phyloP scores from a whole-genome alignment of 2,329 filamentous ascomycete genomes.

The Claviceps sorghi region DNA sequence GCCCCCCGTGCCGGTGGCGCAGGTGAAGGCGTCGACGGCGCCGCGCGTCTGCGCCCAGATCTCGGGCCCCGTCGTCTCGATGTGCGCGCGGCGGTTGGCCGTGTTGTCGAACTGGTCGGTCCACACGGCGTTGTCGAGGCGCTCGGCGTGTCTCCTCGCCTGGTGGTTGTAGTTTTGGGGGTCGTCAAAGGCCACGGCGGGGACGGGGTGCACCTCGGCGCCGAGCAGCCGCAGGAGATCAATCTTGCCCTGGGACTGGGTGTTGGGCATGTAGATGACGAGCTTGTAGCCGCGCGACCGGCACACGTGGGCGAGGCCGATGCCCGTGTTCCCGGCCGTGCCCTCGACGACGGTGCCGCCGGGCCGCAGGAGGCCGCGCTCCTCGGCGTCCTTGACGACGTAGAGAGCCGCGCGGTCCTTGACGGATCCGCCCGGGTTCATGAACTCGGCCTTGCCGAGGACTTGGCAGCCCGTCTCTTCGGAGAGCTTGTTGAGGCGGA shows the following conservation, averaged over 20 bases:
- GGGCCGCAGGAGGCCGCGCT: conserved; percentile 63
- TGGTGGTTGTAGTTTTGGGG: conserved; percentile 97
- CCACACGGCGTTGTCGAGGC: conserved; percentile 81
- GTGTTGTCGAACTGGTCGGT: conserved; percentile 98
- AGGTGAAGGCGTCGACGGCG: conserved; percentile 84
- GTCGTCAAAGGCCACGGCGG: conserved; percentile 89
- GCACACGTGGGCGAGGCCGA: conserved; percentile 93
- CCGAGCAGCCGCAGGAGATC: conserved; percentile 81
- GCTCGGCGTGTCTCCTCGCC: conserved; percentile 76
- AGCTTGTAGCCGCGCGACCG: conserved; percentile 81
- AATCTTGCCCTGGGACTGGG: conserved; percentile 94
- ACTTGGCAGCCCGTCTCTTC: conserved; percentile 86
- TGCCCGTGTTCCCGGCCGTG: conserved; percentile 94
- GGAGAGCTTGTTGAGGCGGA: conserved; percentile 76
- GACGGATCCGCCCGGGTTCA: conserved; percentile 91
- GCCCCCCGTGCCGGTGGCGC: conserved; percentile 82
- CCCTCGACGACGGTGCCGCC: conserved; percentile 95
- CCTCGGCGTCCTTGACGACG: conserved; percentile 86
- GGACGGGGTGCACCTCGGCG: conserved; percentile 90
- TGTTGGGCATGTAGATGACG: conserved; percentile 99
- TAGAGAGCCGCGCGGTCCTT: conserved; percentile 94
- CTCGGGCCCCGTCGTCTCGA: conserved; percentile 93
- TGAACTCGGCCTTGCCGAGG: conserved; percentile 94
- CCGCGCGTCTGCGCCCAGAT: conserved; percentile 89
- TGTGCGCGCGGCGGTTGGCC: conserved; percentile 83